These are phyloP conservation scores for Daphne laureola DNA, from an alignment of 441 rosid species.

Conservation along the genomic window DNA sequence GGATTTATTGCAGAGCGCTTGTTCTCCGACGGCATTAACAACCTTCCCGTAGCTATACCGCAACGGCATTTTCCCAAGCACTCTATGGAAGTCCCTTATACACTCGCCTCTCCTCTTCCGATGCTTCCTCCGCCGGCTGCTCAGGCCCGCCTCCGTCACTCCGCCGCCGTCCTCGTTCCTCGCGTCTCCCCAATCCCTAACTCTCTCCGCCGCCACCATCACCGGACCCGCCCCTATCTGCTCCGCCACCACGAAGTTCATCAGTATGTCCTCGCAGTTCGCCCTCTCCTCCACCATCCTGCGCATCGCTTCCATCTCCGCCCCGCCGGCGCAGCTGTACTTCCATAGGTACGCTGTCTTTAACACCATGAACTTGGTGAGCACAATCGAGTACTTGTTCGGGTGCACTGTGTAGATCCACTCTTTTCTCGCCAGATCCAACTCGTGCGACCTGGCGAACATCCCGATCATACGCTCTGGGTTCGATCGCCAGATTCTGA, in stretches of 20 bases:
- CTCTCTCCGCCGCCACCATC: constrained; percentile 67
- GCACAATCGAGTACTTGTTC: constrained; percentile 63
- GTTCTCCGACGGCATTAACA: constrained; percentile 72
- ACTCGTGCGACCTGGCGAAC: constrained; percentile 73
- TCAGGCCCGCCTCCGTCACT: constrained; percentile 59
- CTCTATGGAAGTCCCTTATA: constrained; percentile 55
- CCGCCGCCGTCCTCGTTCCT: constrained; percentile 36
- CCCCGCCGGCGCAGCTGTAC: constrained; percentile 64
- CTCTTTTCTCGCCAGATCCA: constrained; percentile 43
- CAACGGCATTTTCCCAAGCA: constrained; percentile 71
- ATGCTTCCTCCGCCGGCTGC: constrained; percentile 65
- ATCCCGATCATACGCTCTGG: constrained; percentile 57
- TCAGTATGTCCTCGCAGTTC: constrained; percentile 83
- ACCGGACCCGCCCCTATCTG: constrained; percentile 51
- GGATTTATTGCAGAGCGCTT: constrained; percentile 64
- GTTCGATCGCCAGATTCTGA: constrained; percentile 59
- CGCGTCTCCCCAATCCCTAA: constrained; percentile 85
- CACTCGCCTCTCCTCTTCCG: constrained; percentile 83
- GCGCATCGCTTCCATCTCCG: constrained; percentile 49
- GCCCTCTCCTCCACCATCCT: constrained; percentile 48
- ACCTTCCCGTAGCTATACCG: constrained; percentile 69
- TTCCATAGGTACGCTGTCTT: constrained; percentile 45
- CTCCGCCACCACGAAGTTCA: constrained; percentile 78
- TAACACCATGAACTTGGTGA: constrained; percentile 82
- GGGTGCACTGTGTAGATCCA: constrained; percentile 94